phyloP scores from a whole-genome alignment of 2,329 filamentous ascomycete genomes.

The Triangularia setosa region DNA sequence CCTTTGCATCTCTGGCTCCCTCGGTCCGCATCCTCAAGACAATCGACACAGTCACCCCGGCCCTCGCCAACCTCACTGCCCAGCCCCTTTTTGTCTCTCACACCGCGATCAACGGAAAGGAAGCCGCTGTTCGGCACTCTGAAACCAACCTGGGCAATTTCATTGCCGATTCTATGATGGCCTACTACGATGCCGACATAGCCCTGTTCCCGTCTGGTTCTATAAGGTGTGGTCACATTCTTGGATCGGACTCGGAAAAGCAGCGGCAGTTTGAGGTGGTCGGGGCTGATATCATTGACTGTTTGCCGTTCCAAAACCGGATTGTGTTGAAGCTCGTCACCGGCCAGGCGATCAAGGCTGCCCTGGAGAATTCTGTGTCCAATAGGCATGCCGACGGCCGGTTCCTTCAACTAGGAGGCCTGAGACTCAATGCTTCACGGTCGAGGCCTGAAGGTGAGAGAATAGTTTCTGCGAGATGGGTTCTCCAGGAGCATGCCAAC shows the following conservation, averaged over 20 bases:
- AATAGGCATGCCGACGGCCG: background rate
- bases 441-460: background rate
- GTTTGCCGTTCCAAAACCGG: slow-evolving; percentile 2
- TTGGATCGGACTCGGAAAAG: background rate
- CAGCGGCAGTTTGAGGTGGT: background rate
- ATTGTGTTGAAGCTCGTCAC: background rate
- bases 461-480: background rate
- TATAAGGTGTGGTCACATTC: background rate
- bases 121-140: background rate
- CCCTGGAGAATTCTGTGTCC: background rate
- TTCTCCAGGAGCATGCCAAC: background rate
- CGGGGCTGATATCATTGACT: slow-evolving; percentile 1
- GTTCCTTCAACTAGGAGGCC: background rate
- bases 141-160: slow-evolving; percentile 1
- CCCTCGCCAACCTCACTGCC: background rate
- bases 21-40: background rate
- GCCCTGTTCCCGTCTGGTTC: background rate
- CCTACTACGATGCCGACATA: slow-evolving; percentile 1
- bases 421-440: background rate
- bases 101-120: background rate
- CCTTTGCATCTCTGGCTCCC: background rate
- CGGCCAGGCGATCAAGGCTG: background rate
- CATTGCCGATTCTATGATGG: background rate
- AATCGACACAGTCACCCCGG: background rate
- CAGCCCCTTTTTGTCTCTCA: background rate